These are phyloP conservation scores for Fonsecaea pedrosoi DNA, from an alignment of 2,329 filamentous ascomycete genomes.

Conservation along the genomic window DNA sequence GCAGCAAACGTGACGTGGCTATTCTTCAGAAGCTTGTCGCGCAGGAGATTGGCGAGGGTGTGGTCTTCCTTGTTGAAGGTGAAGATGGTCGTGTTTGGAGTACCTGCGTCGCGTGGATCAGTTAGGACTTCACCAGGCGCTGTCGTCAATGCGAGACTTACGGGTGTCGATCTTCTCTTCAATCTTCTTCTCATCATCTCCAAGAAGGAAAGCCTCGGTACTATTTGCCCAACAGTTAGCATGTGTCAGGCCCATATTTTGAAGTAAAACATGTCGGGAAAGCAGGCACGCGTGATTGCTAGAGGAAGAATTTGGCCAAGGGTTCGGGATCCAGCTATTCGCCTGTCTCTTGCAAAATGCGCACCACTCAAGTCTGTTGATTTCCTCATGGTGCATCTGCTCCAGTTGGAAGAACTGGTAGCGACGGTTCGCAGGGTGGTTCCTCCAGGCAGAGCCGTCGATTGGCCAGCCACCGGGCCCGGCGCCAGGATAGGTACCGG, in stretches of 20 bases:
- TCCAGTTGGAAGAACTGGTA: slow-evolving; percentile 3
- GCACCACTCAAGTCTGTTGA: slow-evolving; percentile 30
- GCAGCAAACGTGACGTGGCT: slow-evolving; percentile 86
- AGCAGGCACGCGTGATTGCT: background rate
- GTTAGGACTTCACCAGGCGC: background rate
- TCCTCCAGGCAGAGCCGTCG: slow-evolving; percentile 20
- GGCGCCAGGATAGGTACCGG: slow-evolving; percentile 10
- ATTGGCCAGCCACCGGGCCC: slow-evolving; percentile 14
- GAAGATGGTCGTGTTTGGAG: slow-evolving; percentile 95
- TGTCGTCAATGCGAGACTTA: slow-evolving; percentile 56
- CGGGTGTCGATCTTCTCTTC: slow-evolving; percentile 87
- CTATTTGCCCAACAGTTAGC: slow-evolving; percentile 55
- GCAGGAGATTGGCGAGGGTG: slow-evolving; percentile 88
- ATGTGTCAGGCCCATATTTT: background rate
- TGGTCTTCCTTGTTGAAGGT: slow-evolving; percentile 96
- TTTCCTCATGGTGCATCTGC: slow-evolving; percentile 15
- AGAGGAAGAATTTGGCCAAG: background rate
- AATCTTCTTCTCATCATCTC: slow-evolving; percentile 90
- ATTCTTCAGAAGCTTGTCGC: slow-evolving; percentile 82
- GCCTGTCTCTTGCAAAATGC: slow-evolving; percentile 11
- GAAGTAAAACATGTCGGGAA: slow-evolving; percentile 5
- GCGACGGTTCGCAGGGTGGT: slow-evolving; percentile 20
- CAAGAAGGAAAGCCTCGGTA: slow-evolving; percentile 91
- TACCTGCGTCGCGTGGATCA: slow-evolving; percentile 62
- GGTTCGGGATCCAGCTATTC: background rate